Conservation (phyloP, 179 eudicot genomes). For the Nepenthes alata region DNA sequence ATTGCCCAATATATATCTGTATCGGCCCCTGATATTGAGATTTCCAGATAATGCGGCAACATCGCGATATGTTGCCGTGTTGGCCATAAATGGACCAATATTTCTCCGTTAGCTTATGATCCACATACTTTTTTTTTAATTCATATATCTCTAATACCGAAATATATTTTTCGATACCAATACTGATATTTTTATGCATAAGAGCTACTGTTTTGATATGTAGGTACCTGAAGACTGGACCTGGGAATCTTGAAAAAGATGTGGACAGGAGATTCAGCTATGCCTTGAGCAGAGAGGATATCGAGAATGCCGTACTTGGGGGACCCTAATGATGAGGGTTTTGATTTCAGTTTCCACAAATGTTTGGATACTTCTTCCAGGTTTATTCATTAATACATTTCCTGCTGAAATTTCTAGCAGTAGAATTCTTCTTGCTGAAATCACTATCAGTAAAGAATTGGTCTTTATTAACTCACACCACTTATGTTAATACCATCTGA, state of each 20-base stretch:
- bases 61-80: no score
- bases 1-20: no score
- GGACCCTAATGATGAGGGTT: conserved; percentile 44
- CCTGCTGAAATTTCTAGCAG: not conserved
- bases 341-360: not conserved
- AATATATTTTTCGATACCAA: no score
- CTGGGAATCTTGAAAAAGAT: conserved; percentile 82
- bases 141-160: no score
- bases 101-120: no score
- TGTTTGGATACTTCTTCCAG: not conserved
- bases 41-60: no score
- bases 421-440: not conserved
- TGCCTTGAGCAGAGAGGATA: conserved; percentile 90
- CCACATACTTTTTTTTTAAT: no score
- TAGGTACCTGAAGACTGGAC: conserved; percentile 80
- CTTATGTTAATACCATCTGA: not conserved
- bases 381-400: not conserved
- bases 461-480: not conserved
- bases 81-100: no score
- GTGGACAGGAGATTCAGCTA: conserved; percentile 93
- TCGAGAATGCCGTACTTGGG: conserved; percentile 95
- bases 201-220: not conserved
- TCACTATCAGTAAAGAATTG: not conserved
- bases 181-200: no score
- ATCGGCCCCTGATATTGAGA: no score